Evolutionary conservation across 257 asterid genomes (phyloP), one percentile per base, ranked within the genome.

Genomic region (Lavandula angustifolia): DNA sequence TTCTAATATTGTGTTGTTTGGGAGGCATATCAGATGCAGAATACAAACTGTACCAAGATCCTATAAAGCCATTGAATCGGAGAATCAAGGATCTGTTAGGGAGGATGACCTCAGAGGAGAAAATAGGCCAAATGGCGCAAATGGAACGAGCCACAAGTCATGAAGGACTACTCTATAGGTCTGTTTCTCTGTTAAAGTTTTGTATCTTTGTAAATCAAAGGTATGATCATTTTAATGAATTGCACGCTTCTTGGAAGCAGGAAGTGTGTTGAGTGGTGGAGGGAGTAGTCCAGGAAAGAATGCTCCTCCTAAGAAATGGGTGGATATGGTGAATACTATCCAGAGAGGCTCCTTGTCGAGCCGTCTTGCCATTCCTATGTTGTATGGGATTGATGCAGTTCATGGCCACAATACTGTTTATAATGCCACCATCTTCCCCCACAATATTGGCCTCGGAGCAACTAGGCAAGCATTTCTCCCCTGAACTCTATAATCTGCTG

Each of bases 71-170:
- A 18, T 31, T 84, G 1, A 75, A 75, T 46, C 63, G 22, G 1
- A 75, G 95, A 75, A 82, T 86, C 62, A 76, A 76, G 65, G 95
- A 86, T 67, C 64, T 87, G 6, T 53, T 87, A 69, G 38, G 46
- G 41, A 78, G 89, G 78, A 87, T 87, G 92, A 87, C 72, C 3
- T 73, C 84, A 10, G 79, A 75, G 27, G 95, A 87, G 68, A 87
- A 87, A 72, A 79, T 87, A 54, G 95, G 95, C 60, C 95, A 85
- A 72, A 87, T 85, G 92, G 78, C 74, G 54, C 92, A 85, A 68
- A 81, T 82, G 3, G 92, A 87, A 16, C 81, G 86, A 32, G 2
- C 69, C 2, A 4, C 55, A 79, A 12, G 87, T 73, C 76, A 73
- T 87, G 75, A 81, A 74, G 46, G 78, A 82, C 35, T 77, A 82